Conservation (phyloP, 768 basidiomycete genomes). For the Suillus sp. region DNA sequence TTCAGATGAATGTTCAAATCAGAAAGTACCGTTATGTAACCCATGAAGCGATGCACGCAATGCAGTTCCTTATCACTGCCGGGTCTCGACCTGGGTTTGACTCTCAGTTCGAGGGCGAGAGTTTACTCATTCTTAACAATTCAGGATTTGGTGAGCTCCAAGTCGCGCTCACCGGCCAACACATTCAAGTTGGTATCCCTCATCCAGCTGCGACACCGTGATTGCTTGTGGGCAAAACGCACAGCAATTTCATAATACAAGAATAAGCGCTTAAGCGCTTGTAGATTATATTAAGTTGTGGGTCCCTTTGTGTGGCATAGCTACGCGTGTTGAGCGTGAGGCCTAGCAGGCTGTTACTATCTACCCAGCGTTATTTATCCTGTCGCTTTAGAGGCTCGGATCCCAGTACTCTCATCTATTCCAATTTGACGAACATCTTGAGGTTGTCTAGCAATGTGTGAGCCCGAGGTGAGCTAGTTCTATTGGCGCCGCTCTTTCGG, state of each 20-base stretch:
- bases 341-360: not conserved
- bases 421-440: not conserved
- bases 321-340: constrained; percentile 2
- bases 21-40: no score
- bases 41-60: no score
- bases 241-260: constrained; percentile 4
- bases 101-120: not conserved
- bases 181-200: no score
- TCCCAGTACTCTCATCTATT: not conserved
- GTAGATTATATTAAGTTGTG: not conserved
- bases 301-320: constrained; percentile 1
- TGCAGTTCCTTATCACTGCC: no score
- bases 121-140: not conserved
- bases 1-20: no score
- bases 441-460: not conserved
- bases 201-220: not conserved
- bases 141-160: not conserved
- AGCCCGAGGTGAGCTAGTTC: constrained; percentile 1
- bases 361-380: not conserved
- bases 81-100: no score
- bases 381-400: not conserved
- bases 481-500: not conserved
- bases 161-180: not conserved
- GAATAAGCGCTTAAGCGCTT: not conserved
- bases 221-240: not conserved